Evolutionary conservation across 1,284 basidiomycete species (phyloP).

Genomic region (Coniophora puteana): DNA sequence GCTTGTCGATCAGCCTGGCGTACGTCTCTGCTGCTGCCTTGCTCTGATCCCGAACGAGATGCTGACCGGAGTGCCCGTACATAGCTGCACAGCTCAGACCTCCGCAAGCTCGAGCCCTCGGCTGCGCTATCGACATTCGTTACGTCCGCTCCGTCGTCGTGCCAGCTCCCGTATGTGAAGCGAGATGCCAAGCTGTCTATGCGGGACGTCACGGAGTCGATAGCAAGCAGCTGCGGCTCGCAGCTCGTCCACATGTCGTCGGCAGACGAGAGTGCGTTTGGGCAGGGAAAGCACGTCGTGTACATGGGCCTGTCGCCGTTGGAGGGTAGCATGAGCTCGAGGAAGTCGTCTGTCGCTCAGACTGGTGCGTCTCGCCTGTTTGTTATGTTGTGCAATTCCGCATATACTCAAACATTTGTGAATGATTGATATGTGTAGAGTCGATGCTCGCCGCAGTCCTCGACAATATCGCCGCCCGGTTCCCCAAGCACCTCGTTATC

Average conservation of each 20-base stretch:
- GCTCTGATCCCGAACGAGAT: not conserved
- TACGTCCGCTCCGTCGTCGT: constrained; percentile 43
- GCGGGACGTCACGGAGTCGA: constrained; percentile 34
- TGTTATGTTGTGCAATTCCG: not conserved
- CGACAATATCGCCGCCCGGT: constrained; percentile 39
- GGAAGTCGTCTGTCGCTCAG: constrained; percentile 44
- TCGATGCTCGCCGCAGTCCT: constrained; percentile 44
- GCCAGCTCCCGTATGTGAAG: constrained; percentile 62
- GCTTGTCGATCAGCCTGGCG: constrained; percentile 65
- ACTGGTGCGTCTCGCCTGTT: constrained; percentile 41
- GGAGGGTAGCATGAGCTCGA: constrained; percentile 33
- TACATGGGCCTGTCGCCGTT: constrained; percentile 52
- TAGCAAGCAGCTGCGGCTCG: constrained; percentile 53
- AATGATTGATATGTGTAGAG: constrained; percentile 34
- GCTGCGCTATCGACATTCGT: constrained; percentile 46
- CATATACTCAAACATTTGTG: constrained; percentile 12
- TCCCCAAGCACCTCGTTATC: constrained; percentile 60
- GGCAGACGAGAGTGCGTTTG: too few species aligned
- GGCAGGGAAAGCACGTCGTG: constrained; percentile 51
- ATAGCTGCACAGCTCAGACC: constrained; percentile 72
- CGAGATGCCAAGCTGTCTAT: constrained; percentile 22
- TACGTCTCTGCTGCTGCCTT: constrained; percentile 30
- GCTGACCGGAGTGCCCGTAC: constrained; percentile 3
- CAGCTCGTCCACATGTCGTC: constrained; percentile 37
- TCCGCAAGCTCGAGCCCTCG: constrained; percentile 51